Base-by-base conservation (phyloP, 2,329 filamentous ascomycete genomes). In the Trichoderma sp. region DNA sequence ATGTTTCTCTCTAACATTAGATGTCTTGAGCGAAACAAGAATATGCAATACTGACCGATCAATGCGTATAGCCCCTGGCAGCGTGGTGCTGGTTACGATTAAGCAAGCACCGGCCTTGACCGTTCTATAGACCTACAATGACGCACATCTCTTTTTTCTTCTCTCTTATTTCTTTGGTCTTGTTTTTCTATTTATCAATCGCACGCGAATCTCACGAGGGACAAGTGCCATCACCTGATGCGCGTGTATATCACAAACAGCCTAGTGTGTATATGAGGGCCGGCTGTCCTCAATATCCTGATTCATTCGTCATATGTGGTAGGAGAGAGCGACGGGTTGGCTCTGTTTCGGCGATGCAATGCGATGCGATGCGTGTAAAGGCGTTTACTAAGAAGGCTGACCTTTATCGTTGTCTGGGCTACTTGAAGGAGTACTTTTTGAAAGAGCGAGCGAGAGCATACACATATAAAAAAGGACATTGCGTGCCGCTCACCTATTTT, bases 51-150 rank as follows among this genome's bases (percentile, higher is more conserved):
- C 5, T 29, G 24, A 49, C 27, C 29, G 29, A 64, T 13, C 11
- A 8, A 19, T 31, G 35, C 31, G 16, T 33, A 29, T 66, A 83
- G 81, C 73, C 81, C 81, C 40, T 83, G 81, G 81, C 81, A 83
- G 72, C 81, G 81, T 71, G 81, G 81, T 70, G 81, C 81, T 56
- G 81, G 81, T 58, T 83, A 83, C 72, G 81, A 83, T 19, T 78
- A 82, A 56, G 55, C 33, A 56, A 64, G 35, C 13, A 40, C 49
- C 49, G 33, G 33, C 55, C 24, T 37, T 14, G 35, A 43, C 61
- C 31, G 52, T 56, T 52, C 37, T 52, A 40, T 56, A 40, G 55
- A 31, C 61, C 61, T 64, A 64, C 49, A 56, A 52, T 64, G 49
- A 64, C 49, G 61, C 61, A 31, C 57, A 60, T 37, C n/a, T 40